Evolutionary conservation across 2,329 filamentous ascomycete species (phyloP).

Genomic region (Arthrobotrys sinensis): DNA sequence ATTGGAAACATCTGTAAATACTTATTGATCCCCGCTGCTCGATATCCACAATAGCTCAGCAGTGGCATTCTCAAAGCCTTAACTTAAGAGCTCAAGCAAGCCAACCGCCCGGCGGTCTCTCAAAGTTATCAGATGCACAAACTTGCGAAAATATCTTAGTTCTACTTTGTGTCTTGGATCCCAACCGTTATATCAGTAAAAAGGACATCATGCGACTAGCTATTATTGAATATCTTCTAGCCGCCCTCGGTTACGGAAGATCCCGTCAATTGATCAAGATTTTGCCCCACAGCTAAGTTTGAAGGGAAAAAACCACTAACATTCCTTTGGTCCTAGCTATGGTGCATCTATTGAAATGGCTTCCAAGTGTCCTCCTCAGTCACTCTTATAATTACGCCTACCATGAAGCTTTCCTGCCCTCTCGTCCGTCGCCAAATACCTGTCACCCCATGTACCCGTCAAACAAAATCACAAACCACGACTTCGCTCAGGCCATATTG

Average conservation of each 20-base stretch:
- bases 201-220: slow-evolving; percentile 7
- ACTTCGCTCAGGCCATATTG: slow-evolving; percentile 26
- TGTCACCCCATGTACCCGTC: slow-evolving; percentile 32
- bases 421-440: slow-evolving; percentile 28
- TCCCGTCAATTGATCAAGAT: slow-evolving; percentile 1
- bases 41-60: no score
- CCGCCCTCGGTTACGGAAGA: slow-evolving; percentile 9
- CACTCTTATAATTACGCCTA: slow-evolving; percentile 11
- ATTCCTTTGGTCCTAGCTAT: slow-evolving; percentile 3
- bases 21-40: no score
- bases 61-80: no score
- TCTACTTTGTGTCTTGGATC: no score
- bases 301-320: slow-evolving; percentile 4
- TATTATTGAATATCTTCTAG: background rate
- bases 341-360: background rate
- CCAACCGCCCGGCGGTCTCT: no score
- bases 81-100: no score
- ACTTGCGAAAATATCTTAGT: no score
- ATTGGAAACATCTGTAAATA: no score
- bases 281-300: slow-evolving; percentile 10
- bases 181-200: no score
- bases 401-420: slow-evolving; percentile 26
- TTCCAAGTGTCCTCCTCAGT: slow-evolving; percentile 26
- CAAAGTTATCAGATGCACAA: no score
- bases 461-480: slow-evolving; percentile 36